Base-by-base conservation (phyloP, 2,329 filamentous ascomycete species). In the Aspergillus tamarii region DNA sequence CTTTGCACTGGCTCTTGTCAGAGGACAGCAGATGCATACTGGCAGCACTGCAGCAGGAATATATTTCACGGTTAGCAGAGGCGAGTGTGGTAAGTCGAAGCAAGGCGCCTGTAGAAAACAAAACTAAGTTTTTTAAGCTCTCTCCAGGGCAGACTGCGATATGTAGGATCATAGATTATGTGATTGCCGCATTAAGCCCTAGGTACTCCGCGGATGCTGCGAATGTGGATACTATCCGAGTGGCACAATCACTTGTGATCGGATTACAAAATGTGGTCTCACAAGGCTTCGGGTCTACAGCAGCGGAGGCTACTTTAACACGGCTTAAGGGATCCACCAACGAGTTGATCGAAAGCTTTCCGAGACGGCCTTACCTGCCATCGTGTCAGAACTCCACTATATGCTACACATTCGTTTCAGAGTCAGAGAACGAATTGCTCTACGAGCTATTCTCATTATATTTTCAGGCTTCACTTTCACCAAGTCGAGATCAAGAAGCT, bases 11-110 rank as follows among this genome's bases (percentile, higher is more conserved):
- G 23, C 64, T 78, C 32, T 58, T 75, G 7, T 73, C 71, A 12
- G 67, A 72, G 11, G 63, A 72, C 7, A 72, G 69, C 32, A 61
- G 61, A 21, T 61, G 50, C 46, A 61, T 69, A 1, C 48, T 77
- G 32, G 64, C 66, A 23, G 55, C 48, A 3, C 60, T 79, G 28
- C 68, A 76, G 16, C 48, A 60, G 19, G 61, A 69, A 23, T 62
- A 69, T 30, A 59, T 74, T 32, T 60, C 70, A 52, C 72, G 70
- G 0, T 62, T 81, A 19, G 66, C 82, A 30, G 73, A 78, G 58
- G 75, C 78, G 64, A 69, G 76, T 58, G 73, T 73, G 45, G 83
- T 82, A 28, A 76, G 80, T 61, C 66, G 8, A n/a, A 21, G 2
- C 19, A 26, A 19, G 1, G 2, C 9, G 57, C 32, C 4, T 41